Conservation (phyloP, 352 stramenopile genomes). For the Globisporangium takayamanum region DNA sequence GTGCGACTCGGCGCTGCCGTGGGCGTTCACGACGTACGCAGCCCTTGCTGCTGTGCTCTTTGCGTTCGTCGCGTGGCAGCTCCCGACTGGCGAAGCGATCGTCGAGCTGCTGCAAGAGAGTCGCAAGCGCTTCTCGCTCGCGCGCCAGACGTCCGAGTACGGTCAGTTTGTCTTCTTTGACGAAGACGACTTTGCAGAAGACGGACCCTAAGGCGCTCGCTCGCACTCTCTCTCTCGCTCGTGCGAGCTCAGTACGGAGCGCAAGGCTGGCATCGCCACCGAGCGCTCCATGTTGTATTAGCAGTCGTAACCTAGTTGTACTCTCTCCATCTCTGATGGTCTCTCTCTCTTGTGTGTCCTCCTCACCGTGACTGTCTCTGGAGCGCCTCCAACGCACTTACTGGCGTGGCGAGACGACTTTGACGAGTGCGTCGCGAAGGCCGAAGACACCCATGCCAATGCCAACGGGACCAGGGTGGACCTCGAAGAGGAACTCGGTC, state of each 20-base stretch:
- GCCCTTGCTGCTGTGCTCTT: slow-evolving; percentile 26
- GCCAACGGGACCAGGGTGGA: neutral
- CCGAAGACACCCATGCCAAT: neutral
- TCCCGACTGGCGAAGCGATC: slow-evolving; percentile 26
- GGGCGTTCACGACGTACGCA: slow-evolving; percentile 55
- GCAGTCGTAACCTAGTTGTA: neutral
- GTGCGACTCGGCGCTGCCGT: slow-evolving; percentile 53
- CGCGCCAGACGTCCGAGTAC: slow-evolving; percentile 61
- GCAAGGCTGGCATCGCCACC: too few relatives aligned
- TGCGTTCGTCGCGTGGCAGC: slow-evolving; percentile 22
- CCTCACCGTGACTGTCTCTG: too few relatives aligned
- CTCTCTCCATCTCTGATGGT: too few relatives aligned
- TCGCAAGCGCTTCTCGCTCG: slow-evolving; percentile 34
- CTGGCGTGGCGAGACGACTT: neutral
- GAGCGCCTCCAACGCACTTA: too few relatives aligned
- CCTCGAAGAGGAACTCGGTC: slow-evolving; percentile 1
- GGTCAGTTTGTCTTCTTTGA: slow-evolving; percentile 73
- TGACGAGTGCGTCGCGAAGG: neutral
- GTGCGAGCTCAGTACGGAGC: too few relatives aligned
- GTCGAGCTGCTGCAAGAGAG: slow-evolving; percentile 30
- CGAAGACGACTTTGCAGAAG: slow-evolving; percentile 37
- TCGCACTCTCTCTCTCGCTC: too few relatives aligned
- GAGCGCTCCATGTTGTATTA: too few relatives aligned
- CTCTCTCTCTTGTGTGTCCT: too few relatives aligned
- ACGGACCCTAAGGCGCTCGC: slow-evolving; percentile 1